Percentiles rank a stretch among this genome's conserved stretches.
Evolutionary conservation across 2,329 filamentous ascomycete species (phyloP).

Genomic region (Neonectria sp.): DNA sequence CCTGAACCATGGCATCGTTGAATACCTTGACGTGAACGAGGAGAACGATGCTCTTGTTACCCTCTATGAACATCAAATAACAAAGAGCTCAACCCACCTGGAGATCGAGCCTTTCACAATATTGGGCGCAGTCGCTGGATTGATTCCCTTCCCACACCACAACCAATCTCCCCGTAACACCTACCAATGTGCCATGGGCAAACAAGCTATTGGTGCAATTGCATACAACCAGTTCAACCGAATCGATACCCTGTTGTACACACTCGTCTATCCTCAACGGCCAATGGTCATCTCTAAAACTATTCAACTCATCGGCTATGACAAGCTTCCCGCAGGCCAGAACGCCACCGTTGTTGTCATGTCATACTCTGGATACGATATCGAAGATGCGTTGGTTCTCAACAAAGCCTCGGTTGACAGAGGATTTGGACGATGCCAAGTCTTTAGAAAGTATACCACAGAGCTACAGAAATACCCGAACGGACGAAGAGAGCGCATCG

Average conservation of each 20-base stretch:
- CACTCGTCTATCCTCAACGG: constrained; percentile 97
- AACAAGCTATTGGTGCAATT: constrained; percentile 98
- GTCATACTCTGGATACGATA: constrained; percentile 99
- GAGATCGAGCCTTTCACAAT: constrained; percentile 99
- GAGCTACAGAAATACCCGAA: constrained; percentile 93
- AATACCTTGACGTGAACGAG: constrained; percentile 98
- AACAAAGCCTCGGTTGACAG: constrained; percentile 97
- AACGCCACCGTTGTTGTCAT: constrained; percentile 99
- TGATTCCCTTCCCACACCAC: constrained; percentile 98
- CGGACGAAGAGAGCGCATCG: constrained; percentile 77
- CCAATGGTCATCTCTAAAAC: constrained; percentile 98
- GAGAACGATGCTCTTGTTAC: constrained; percentile 97
- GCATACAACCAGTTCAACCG: constrained; percentile 98
- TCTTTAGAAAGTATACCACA: constrained; percentile 94
- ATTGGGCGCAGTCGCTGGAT: constrained; percentile 92
- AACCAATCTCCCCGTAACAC: constrained; percentile 99
- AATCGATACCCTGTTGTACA: constrained; percentile 95
- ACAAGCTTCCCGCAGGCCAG: constrained; percentile 96
- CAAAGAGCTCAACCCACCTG: constrained; percentile 88
- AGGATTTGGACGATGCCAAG: constrained; percentile 96
- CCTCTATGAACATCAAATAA: constrained; percentile 88
- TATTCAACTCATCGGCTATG: constrained; percentile 96
- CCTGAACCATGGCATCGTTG: constrained; percentile 88
- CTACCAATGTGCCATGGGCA: constrained; percentile 99
- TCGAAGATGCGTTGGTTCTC: constrained; percentile 95